Percentiles rank a stretch among this genome's conserved stretches.
phyloP scores from a whole-genome alignment of 495 filamentous ascomycete species.

The Aspergillus saccharolyticus region DNA sequence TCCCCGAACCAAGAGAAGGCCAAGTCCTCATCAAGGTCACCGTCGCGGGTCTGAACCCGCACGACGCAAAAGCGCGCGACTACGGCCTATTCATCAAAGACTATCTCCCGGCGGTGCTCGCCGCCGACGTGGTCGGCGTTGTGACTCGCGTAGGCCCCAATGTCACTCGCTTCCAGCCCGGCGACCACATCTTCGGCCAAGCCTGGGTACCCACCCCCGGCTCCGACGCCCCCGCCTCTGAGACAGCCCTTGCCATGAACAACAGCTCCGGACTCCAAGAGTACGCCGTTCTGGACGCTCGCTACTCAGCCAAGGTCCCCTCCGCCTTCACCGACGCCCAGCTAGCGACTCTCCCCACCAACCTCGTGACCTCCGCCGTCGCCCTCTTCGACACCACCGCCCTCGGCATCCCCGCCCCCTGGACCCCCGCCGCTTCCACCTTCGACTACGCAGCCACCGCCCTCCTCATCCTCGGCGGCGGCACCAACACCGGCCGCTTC shows the following conservation, averaged over 20 bases:
- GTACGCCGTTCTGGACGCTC: too few species aligned
- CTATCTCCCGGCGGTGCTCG: slow-evolving; percentile 18
- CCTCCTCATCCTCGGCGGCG: slow-evolving; percentile 31
- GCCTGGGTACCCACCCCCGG: too few species aligned
- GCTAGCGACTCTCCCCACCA: slow-evolving; percentile 25
- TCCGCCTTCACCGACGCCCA: too few species aligned
- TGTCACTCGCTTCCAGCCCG: slow-evolving; percentile 6
- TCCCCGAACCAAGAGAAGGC: slow-evolving; percentile 16
- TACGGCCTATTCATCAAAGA: slow-evolving; percentile 23
- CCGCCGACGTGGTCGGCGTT: slow-evolving; percentile 23
- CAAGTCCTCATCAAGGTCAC: slow-evolving; percentile 26
- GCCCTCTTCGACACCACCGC: slow-evolving; percentile 21
- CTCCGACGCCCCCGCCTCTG: too few species aligned
- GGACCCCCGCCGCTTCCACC: slow-evolving; percentile 7
- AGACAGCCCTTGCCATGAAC: too few species aligned
- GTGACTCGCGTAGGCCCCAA: slow-evolving; percentile 23
- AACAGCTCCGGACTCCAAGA: too few species aligned
- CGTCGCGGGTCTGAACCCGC: slow-evolving; percentile 26
- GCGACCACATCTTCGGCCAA: slow-evolving; percentile 8
- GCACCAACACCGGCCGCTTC: slow-evolving; percentile 25
- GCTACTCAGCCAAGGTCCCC: too few species aligned
- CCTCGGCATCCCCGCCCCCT: slow-evolving; percentile 16
- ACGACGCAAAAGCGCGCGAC: slow-evolving; percentile 23
- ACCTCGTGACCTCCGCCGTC: slow-evolving; percentile 20
- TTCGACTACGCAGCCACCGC: slow-evolving; percentile 21